Base-by-base conservation (phyloP, 1,284 basidiomycete genomes). In the Singerocomus inundabilis region DNA sequence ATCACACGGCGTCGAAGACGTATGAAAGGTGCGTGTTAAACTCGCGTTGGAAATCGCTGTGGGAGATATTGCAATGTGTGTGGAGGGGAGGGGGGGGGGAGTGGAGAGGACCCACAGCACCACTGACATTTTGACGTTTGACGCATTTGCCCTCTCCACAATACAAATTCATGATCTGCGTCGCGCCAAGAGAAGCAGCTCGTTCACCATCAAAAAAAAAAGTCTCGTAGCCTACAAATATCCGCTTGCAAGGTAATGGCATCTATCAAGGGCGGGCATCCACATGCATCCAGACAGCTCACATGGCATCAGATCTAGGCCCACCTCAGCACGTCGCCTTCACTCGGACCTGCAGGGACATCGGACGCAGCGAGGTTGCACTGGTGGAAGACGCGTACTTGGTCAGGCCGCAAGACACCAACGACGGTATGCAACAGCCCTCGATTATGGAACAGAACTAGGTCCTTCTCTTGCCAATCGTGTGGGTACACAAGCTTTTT, bases 381-480 rank as follows among this genome's bases (percentile, higher is more conserved):
- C 63, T 82, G 81, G 57, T 83, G 81, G 67, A 84, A 83, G 38
- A 75, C 73, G 37, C 85, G 75, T 41, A 88, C 72, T 61, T 88
- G 80, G 48, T 85, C 80, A 21, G 70, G 70, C 52, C 62, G 70
- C 61, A 88, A 85, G 6, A 82, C 78, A 26, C 87, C 87, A 5
- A 87, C 83, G 49, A 88, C 87, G 6, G 76, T 75, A 61, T 89
- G 86, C 42, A 88, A 66, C 7, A 88, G 67, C 21, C 87, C 87
- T 15, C 85, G 80, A 63, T 85, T 85, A 58, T 85, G 79, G 71
- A 84, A 85, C n/a, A 89, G 60, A 10, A 84, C 80, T 32, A 89
- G 70, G 59, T 87, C 85, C 33, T 75, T 77, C 54, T 80, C 79
- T 33, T 75, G 44, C 72, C 72, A 89, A 57, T 88, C 77, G 50